These are phyloP conservation scores for Epipyxis sp. DNA, from an alignment of 108 stramenopile genomes.

Conservation along the genomic window DNA sequence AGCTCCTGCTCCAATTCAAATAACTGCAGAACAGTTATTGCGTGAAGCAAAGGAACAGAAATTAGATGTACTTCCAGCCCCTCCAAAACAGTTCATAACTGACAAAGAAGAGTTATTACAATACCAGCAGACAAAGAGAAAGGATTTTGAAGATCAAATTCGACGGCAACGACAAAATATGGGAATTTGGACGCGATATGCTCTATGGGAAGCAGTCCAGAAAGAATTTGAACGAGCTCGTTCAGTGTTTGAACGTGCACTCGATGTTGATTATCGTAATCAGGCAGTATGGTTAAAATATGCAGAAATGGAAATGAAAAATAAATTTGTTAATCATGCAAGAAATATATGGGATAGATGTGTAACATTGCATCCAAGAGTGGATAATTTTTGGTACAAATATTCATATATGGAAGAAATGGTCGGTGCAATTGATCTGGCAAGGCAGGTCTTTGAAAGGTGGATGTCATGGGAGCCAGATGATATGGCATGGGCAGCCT, in stretches of 20 bases:
- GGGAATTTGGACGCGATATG: slow-evolving; percentile 96
- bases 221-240: slow-evolving; percentile 93
- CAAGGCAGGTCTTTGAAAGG: slow-evolving; percentile 89
- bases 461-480: slow-evolving; percentile 99
- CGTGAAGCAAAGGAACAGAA: slow-evolving; percentile 87
- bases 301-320: slow-evolving; percentile 95
- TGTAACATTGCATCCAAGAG: slow-evolving; percentile 81
- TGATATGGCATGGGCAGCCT: slow-evolving; percentile 90
- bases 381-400: slow-evolving; percentile 98
- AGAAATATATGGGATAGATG: slow-evolving; percentile 96
- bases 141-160: slow-evolving; percentile 76
- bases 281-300: slow-evolving; percentile 89
- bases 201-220: slow-evolving; percentile 94
- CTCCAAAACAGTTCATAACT: slow-evolving; percentile 70
- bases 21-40: slow-evolving; percentile 96
- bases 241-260: slow-evolving; percentile 89
- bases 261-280: slow-evolving; percentile 86
- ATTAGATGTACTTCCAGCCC: slow-evolving; percentile 49
- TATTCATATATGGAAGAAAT: slow-evolving; percentile 98
- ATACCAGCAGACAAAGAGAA: slow-evolving; percentile 25
- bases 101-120: slow-evolving; percentile 87
- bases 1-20: slow-evolving; percentile 97
- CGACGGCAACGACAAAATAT: slow-evolving; percentile 88
- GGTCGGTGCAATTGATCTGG: slow-evolving; percentile 85
- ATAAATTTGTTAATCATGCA: slow-evolving; percentile 96